phyloP scores from a whole-genome alignment of 192 early-diverging fungal species.

The Kappamyces sp. region DNA sequence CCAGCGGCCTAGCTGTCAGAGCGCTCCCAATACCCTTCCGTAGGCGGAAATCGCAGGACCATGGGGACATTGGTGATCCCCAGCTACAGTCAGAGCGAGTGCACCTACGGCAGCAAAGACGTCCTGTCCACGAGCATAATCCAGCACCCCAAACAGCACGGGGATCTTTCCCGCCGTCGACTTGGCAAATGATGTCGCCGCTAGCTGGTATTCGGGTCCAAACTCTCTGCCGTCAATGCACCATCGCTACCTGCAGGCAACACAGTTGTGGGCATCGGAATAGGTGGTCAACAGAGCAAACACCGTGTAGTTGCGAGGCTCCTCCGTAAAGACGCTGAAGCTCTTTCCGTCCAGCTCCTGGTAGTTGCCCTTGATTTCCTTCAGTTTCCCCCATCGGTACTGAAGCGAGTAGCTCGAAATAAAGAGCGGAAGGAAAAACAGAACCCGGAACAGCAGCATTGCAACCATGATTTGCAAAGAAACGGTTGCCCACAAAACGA shows the following conservation, averaged over 20 bases:
- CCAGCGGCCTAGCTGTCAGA: too few relatives aligned
- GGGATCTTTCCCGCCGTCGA: conserved; percentile 38
- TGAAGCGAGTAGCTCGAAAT: too few relatives aligned
- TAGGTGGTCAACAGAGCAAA: conserved; percentile 64
- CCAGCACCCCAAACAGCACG: conserved; percentile 61
- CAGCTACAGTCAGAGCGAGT: neutral
- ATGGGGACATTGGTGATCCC: conserved; percentile 54
- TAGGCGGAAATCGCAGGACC: conserved; percentile 60
- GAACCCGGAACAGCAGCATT: too few relatives aligned
- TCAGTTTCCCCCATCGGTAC: too few relatives aligned
- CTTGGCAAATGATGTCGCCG: too few relatives aligned
- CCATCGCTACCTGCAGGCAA: conserved; percentile 67
- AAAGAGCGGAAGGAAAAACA: too few relatives aligned
- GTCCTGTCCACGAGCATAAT: conserved; percentile 56
- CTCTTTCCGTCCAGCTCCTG: conserved; percentile 49
- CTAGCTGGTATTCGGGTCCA: conserved; percentile 57
- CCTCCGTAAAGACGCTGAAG: conserved; percentile 51
- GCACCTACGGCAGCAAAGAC: conserved; percentile 55
- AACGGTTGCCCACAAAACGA: too few relatives aligned
- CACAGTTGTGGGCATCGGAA: conserved; percentile 53
- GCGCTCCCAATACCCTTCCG: too few relatives aligned
- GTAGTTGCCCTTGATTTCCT: conserved; percentile 21
- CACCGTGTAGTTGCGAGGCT: conserved; percentile 64
- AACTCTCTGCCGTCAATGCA: conserved; percentile 49
- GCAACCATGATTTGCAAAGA: too few relatives aligned